A percentile compares a stretch with the other conserved stretches of the same genome.
phyloP scores from a whole-genome alignment of 2,329 filamentous ascomycete genomes.

The Chrysosporium keratinophilum region DNA sequence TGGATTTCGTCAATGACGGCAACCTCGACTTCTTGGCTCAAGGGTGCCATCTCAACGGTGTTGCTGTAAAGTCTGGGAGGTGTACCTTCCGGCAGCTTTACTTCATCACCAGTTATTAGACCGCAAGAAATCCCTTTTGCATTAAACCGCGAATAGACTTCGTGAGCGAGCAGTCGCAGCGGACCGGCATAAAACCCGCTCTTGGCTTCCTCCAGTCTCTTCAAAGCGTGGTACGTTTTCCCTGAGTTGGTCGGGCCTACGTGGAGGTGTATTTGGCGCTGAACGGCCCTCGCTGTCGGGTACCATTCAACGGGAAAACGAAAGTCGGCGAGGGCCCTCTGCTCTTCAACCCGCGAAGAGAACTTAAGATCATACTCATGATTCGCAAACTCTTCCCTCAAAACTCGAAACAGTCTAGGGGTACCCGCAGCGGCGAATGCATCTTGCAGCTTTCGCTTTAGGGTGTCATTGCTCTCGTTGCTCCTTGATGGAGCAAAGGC shows the following conservation, averaged over 20 bases:
- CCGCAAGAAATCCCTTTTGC: slow-evolving; percentile 67
- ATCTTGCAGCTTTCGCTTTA: slow-evolving; percentile 10
- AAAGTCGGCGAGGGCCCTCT: slow-evolving; percentile 63
- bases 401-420: slow-evolving; percentile 44
- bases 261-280: slow-evolving; percentile 79
- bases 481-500: neutral
- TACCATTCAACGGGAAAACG: slow-evolving; percentile 91
- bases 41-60: slow-evolving; percentile 80
- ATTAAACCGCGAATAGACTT: slow-evolving; percentile 80
- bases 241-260: slow-evolving; percentile 96
- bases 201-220: slow-evolving; percentile 65
- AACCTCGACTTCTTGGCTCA: slow-evolving; percentile 58
- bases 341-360: slow-evolving; percentile 48
- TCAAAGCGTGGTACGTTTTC: slow-evolving; percentile 89
- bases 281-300: slow-evolving; percentile 66
- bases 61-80: slow-evolving; percentile 59
- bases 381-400: slow-evolving; percentile 60
- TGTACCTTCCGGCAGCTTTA: slow-evolving; percentile 55
- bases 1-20: slow-evolving; percentile 98
- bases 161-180: slow-evolving; percentile 76
- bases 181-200: slow-evolving; percentile 85
- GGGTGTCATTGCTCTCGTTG: neutral
- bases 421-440: slow-evolving; percentile 31
- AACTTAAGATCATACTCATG: slow-evolving; percentile 51
- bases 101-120: slow-evolving; percentile 84